These are phyloP conservation scores for Cnidoscolus chayamansa DNA, from an alignment of 441 rosid species.

Conservation along the genomic window DNA sequence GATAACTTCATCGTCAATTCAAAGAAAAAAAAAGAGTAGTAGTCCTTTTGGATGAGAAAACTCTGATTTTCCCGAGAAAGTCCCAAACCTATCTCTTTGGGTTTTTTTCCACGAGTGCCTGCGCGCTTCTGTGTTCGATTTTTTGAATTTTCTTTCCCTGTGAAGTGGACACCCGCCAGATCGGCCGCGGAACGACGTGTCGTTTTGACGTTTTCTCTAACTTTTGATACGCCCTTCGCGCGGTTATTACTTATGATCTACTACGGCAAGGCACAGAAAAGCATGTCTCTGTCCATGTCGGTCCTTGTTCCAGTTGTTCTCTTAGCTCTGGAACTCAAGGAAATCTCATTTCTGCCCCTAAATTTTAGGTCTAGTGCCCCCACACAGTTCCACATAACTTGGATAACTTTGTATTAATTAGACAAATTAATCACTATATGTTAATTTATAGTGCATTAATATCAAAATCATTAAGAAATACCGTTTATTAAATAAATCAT, in stretches of 20 bases:
- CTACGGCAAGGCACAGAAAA: not conserved
- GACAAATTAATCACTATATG: no score
- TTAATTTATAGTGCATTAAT: no score
- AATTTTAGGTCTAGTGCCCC: no score
- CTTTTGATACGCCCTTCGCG: not conserved
- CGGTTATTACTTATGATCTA: not conserved
- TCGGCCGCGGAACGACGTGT: not conserved
- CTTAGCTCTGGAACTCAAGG: no score
- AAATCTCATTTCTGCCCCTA: no score
- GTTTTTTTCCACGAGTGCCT: not conserved
- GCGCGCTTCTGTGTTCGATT: not conserved
- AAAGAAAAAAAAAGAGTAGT: constrained; percentile 26
- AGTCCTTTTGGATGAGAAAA: not conserved
- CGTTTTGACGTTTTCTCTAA: constrained; percentile 8
- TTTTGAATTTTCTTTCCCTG: constrained; percentile 6
- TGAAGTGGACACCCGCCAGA: no score
- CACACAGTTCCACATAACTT: no score
- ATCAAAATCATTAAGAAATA: no score
- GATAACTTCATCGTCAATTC: constrained; percentile 35
- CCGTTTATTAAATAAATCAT: no score
- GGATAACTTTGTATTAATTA: no score
- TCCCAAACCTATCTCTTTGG: not conserved
- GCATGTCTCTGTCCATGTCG: no score
- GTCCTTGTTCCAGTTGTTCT: no score
- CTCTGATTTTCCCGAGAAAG: constrained; percentile 22